These are phyloP conservation scores for Filobasidium wieringae DNA, from an alignment of 768 basidiomycete genomes.

Conservation along the genomic window DNA sequence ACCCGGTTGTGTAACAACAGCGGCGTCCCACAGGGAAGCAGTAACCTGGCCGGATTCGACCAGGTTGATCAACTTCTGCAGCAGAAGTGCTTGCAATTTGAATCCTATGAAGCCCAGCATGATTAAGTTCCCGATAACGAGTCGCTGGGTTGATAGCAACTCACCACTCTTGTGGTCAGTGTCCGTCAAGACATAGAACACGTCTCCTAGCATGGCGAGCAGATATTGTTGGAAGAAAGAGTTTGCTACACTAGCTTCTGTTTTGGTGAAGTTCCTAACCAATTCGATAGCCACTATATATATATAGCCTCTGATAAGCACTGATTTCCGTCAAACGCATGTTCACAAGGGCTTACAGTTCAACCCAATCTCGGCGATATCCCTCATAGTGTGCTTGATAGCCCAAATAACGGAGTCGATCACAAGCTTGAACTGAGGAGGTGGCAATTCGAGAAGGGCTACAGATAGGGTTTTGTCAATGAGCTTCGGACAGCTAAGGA, in stretches of 20 bases:
- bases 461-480: too few species aligned
- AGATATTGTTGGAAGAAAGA: slow-evolving; percentile 95
- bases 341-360: slow-evolving; percentile 30
- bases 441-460: slow-evolving; percentile 79
- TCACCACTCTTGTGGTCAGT: slow-evolving; percentile 89
- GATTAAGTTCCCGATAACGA: too few species aligned
- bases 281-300: slow-evolving; percentile 74
- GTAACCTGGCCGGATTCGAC: slow-evolving; percentile 70
- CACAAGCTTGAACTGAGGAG: slow-evolving; percentile 86
- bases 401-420: slow-evolving; percentile 99
- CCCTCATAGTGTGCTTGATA: slow-evolving; percentile 99
- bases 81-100: slow-evolving; percentile 84
- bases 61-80: slow-evolving; percentile 85
- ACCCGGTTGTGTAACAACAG: slow-evolving; percentile 51
- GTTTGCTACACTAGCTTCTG: slow-evolving; percentile 67
- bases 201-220: slow-evolving; percentile 83
- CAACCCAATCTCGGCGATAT: slow-evolving; percentile 74
- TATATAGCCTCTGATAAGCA: slow-evolving; percentile 2
- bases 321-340: background rate
- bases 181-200: slow-evolving; percentile 93
- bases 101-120: slow-evolving; percentile 46
- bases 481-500: too few species aligned
- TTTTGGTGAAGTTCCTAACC: slow-evolving; percentile 80
- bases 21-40: slow-evolving; percentile 71
- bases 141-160: slow-evolving; percentile 3